phyloP scores from a whole-genome alignment of 2,329 filamentous ascomycete genomes.

The Stagonosporopsis rhizophila region DNA sequence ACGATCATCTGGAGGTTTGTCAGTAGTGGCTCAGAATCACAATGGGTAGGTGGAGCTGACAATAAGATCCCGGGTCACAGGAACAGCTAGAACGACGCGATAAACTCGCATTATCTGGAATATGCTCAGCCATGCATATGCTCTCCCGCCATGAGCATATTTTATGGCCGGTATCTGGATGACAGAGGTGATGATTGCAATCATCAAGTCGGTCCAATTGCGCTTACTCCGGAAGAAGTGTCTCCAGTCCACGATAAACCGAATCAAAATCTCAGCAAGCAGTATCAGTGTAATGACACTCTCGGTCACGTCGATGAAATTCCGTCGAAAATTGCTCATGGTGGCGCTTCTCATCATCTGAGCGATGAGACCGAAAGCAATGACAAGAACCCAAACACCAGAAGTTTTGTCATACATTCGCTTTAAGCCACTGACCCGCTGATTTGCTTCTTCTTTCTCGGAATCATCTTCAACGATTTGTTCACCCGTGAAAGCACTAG shows the following conservation, averaged over 20 bases:
- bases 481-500: slow-evolving; percentile 87
- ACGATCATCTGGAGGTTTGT: slow-evolving; percentile 65
- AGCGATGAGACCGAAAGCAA: slow-evolving; percentile 78
- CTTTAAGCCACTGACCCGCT: slow-evolving; percentile 65
- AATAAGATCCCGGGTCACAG: slow-evolving; percentile 86
- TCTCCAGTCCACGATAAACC: slow-evolving; percentile 81
- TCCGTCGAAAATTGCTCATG: slow-evolving; percentile 69
- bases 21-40: slow-evolving; percentile 26
- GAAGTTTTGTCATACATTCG: slow-evolving; percentile 75
- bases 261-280: slow-evolving; percentile 80
- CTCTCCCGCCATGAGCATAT: slow-evolving; percentile 63
- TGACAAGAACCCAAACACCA: slow-evolving; percentile 80
- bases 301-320: slow-evolving; percentile 76
- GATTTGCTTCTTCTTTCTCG: slow-evolving; percentile 47
- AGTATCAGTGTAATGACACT: slow-evolving; percentile 78
- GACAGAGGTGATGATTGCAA: slow-evolving; percentile 81
- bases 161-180: slow-evolving; percentile 86
- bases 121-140: slow-evolving; percentile 86
- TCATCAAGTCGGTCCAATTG: slow-evolving; percentile 80
- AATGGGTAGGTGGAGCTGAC: slow-evolving; percentile 49
- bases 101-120: slow-evolving; percentile 95
- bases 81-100: slow-evolving; percentile 86
- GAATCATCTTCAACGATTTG: slow-evolving; percentile 56
- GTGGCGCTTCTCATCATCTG: slow-evolving; percentile 78
- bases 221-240: slow-evolving; percentile 75